A percentile compares a stretch with the other conserved stretches of the same genome.
phyloP scores from a whole-genome alignment of 139 green algal genomes.

The Chlamydomonas urium region DNA sequence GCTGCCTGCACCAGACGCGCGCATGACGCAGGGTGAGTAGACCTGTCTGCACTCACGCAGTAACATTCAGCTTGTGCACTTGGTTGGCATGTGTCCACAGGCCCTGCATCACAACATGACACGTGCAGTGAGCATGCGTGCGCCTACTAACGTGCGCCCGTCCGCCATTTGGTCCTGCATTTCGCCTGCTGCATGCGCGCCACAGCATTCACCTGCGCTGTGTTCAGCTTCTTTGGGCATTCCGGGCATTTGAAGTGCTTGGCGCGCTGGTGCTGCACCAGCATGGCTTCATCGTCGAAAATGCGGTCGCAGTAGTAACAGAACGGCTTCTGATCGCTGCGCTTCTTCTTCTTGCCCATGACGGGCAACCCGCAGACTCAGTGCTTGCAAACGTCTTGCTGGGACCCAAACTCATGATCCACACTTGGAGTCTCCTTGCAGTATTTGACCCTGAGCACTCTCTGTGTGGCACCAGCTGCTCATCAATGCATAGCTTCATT shows the following conservation, averaged over 20 bases:
- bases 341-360: conserved; percentile 20
- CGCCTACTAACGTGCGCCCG: neutral
- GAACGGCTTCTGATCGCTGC: neutral
- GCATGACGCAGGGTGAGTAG: neutral
- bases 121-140: neutral
- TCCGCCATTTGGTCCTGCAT: neutral
- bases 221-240: conserved; percentile 81
- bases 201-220: conserved; percentile 47
- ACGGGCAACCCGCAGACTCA: no score
- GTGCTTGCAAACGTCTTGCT: no score
- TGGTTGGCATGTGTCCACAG: conserved; percentile 82
- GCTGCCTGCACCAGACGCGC: no score
- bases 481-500: no score
- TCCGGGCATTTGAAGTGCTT: conserved; percentile 77
- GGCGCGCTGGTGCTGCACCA: conserved; percentile 86
- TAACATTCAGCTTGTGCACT: conserved; percentile 81
- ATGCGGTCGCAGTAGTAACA: conserved; percentile 79
- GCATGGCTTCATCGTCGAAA: conserved; percentile 79
- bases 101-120: conserved; percentile 41
- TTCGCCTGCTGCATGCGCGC: no score
- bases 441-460: no score
- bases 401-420: no score
- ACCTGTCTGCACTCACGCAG: conserved; percentile 38
- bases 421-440: no score
- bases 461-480: no score